Evolutionary conservation across 2,329 filamentous ascomycete genomes (phyloP).

Genomic region (Clonostachys rosea): DNA sequence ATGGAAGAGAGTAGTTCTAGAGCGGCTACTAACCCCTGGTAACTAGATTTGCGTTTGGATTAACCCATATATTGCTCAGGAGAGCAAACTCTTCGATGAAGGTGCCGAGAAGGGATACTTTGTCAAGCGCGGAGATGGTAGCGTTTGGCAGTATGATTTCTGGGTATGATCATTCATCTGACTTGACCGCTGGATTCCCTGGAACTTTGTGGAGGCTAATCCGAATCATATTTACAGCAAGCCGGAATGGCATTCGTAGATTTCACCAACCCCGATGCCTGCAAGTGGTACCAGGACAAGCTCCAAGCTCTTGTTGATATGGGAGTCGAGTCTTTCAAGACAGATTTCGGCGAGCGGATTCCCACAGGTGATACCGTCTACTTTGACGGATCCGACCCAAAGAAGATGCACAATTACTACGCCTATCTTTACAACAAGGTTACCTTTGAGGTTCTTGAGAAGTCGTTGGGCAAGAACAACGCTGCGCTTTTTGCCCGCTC

Average conservation of each 20-base stretch:
- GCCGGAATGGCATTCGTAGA: constrained; percentile 71
- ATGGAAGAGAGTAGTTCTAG: too few relatives aligned
- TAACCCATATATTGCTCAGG: constrained; percentile 69
- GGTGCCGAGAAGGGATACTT: constrained; percentile 64
- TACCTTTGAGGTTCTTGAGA: constrained; percentile 52
- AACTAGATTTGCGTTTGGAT: constrained; percentile 71
- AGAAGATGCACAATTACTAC: constrained; percentile 73
- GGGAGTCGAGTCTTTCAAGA: constrained; percentile 70
- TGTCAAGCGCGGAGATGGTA: constrained; percentile 55
- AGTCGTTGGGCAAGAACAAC: neutral
- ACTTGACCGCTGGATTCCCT: too few relatives aligned
- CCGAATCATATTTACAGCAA: constrained; percentile 34
- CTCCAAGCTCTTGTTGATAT: constrained; percentile 61
- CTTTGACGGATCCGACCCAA: constrained; percentile 55
- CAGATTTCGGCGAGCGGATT: constrained; percentile 71
- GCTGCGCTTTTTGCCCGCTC: constrained; percentile 62
- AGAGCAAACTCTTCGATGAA: constrained; percentile 59
- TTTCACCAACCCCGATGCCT: constrained; percentile 68
- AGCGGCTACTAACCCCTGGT: too few relatives aligned
- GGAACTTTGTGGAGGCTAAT: too few relatives aligned
- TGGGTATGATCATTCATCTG: neutral
- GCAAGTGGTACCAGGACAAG: constrained; percentile 58
- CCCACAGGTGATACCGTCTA: constrained; percentile 55
- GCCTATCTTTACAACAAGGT: constrained; percentile 64
- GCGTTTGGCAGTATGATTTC: constrained; percentile 71